Conservation (phyloP, 495 filamentous ascomycete species). For the Penicillium verhagenii region DNA sequence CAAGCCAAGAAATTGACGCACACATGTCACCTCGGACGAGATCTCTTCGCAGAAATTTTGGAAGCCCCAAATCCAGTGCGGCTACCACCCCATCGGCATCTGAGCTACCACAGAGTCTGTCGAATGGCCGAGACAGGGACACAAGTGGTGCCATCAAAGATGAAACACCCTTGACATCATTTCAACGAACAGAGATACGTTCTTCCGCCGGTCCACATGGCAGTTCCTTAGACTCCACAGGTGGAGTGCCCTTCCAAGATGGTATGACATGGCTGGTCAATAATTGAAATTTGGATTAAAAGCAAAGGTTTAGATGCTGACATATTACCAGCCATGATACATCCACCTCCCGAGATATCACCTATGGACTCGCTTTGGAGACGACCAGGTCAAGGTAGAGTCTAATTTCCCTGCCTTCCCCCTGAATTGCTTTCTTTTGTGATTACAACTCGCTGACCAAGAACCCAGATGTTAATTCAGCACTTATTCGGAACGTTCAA, state of each 20-base stretch:
- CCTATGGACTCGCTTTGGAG: slow-evolving; percentile 38
- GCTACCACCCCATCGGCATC: slow-evolving; percentile 19
- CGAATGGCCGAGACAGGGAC: slow-evolving; percentile 5
- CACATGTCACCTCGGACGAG: slow-evolving; percentile 20
- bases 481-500: slow-evolving; percentile 63
- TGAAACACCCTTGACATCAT: slow-evolving; percentile 14
- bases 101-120: slow-evolving; percentile 13
- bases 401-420: background rate
- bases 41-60: slow-evolving; percentile 16
- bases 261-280: slow-evolving; percentile 3
- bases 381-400: slow-evolving; percentile 55
- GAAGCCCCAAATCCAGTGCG: slow-evolving; percentile 22
- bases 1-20: slow-evolving; percentile 32
- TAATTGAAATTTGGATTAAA: background rate
- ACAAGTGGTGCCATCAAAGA: slow-evolving; percentile 6
- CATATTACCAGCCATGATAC: background rate
- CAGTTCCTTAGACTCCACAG: background rate
- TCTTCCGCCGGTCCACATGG: slow-evolving; percentile 7
- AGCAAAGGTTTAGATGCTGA: background rate
- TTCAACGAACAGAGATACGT: slow-evolving; percentile 21
- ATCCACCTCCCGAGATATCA: slow-evolving; percentile 4
- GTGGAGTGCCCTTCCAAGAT: slow-evolving; percentile 5
- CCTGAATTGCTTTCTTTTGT: background rate
- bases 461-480: slow-evolving; percentile 46
- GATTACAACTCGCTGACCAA: slow-evolving; percentile 11